Evolutionary conservation across 176 grass and related monocot species (phyloP), one percentile per base, ranked within the genome.

Genomic region (Eremochloa ophiuroides): DNA sequence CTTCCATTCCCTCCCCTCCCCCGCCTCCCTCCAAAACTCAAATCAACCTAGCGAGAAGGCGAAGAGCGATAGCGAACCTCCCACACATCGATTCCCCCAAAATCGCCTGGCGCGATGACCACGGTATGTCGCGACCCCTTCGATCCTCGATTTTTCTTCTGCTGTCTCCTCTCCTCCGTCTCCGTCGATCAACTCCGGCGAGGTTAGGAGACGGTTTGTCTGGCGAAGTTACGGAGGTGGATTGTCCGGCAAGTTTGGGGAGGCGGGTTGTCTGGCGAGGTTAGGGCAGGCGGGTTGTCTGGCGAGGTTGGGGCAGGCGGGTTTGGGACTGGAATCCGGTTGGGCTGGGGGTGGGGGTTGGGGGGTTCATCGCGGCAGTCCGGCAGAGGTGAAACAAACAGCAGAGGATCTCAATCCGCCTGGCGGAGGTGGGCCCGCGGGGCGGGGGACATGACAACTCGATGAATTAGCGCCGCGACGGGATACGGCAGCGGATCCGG

Each of bases 91-190:
- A 26, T 29, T 64, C 53, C 42, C 74, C 74, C 51, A 48, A 48
- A 71, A 87, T 83, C 56, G 33, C 66, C 10, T 8, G 20, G 66
- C 67, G 42, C 29, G 53, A 77, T 62, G 64, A 67, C 41, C 53
- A 87, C 44, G 85, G 85, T 87, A 82, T 35, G n/a, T 27, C 34
- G 40, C 34, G 40, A 38, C 55, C 39, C 51, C 3, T 26, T 44
- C 4, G 50, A 61, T 38, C 41, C 53, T 31, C 22, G 1, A 8
- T 46, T 41, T 28, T 5, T 23, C 22, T 25, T 58, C 22, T 58
- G 0, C 53, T 4, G 53, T 17, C 4, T 46, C 46, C 46, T 16
- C 16, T 48, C 12, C 46, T 18, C 46, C 46, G 15, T 58, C 53
- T 23, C 53, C 53, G 53, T 58, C 53, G 22, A 58, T 58, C n/a